Evolutionary conservation across 2,329 filamentous ascomycete genomes (phyloP).

Genomic region (Aspergillus unguis): DNA sequence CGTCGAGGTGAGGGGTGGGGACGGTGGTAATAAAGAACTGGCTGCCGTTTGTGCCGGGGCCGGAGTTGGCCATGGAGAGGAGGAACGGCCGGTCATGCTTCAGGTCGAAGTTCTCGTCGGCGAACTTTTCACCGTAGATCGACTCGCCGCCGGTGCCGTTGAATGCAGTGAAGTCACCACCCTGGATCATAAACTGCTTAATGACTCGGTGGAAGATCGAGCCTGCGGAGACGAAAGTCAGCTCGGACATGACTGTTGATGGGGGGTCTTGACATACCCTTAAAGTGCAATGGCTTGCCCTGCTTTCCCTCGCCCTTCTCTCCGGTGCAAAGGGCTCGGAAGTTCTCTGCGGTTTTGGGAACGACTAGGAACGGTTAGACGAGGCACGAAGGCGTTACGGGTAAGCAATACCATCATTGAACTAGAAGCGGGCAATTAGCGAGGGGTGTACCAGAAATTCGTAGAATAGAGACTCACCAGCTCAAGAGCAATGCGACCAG

Average conservation of each 20-base stretch:
- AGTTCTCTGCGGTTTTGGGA: constrained; percentile 95
- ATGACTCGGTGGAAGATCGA: constrained; percentile 94
- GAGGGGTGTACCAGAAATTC: constrained; percentile 1
- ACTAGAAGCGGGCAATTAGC: constrained; percentile 33
- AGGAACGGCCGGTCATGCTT: constrained; percentile 93
- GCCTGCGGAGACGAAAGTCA: constrained; percentile 43
- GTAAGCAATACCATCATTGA: constrained; percentile 45
- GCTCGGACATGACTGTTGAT: background rate
- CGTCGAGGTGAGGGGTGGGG: constrained; percentile 87
- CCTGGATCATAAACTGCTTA: constrained; percentile 98
- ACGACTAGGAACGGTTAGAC: constrained; percentile 62
- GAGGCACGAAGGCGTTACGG: background rate
- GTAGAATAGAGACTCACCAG: constrained; percentile 53
- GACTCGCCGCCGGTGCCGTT: constrained; percentile 95
- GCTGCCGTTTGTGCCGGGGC: constrained; percentile 90
- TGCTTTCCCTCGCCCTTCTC: constrained; percentile 82
- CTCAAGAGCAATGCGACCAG: constrained; percentile 82
- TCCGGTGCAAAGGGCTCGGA: constrained; percentile 88
- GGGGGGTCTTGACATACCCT: constrained; percentile 48
- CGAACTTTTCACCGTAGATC: constrained; percentile 96
- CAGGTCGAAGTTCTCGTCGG: constrained; percentile 89
- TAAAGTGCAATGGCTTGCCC: constrained; percentile 87
- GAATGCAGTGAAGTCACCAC: constrained; percentile 91
- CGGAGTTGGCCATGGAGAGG: constrained; percentile 96
- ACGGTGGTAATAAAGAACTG: constrained; percentile 99